phyloP scores from a whole-genome alignment of 2,329 filamentous ascomycete genomes.

The Aspergillus fijiensis region DNA sequence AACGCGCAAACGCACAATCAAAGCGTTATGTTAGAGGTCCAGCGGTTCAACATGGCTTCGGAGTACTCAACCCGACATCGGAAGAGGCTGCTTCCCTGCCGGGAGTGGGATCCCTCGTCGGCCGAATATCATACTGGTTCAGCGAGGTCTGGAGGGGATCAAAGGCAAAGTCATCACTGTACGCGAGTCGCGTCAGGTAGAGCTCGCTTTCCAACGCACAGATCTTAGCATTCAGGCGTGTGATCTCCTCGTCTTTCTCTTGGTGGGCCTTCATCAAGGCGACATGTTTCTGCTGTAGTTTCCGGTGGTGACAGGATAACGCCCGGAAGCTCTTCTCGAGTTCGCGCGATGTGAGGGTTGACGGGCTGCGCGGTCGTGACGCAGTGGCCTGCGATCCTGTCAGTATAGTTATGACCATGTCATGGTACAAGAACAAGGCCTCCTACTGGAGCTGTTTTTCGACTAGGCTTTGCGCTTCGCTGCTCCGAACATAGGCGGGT shows the following conservation, averaged over 20 bases:
- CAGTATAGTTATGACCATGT: too few species aligned
- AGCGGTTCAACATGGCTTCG: not conserved
- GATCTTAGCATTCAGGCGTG: not conserved
- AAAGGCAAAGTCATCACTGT: not conserved
- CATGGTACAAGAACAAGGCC: too few species aligned
- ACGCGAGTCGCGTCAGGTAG: not conserved
- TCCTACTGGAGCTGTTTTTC: too few species aligned
- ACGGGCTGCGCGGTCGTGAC: not conserved
- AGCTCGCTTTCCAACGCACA: not conserved
- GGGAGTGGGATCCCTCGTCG: not conserved
- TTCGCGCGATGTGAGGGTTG: not conserved
- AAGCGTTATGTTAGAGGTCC: too few species aligned
- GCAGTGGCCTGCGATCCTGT: too few species aligned
- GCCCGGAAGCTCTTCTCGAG: not conserved
- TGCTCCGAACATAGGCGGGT: too few species aligned
- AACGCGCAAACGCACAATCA: too few species aligned
- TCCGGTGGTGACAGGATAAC: not conserved
- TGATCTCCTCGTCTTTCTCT: not conserved
- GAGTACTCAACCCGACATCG: not conserved
- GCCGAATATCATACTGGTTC: not conserved
- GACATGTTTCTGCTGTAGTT: not conserved
- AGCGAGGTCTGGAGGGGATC: not conserved
- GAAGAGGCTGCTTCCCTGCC: not conserved
- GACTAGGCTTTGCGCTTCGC: too few species aligned
- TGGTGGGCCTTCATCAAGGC: not conserved